Evolutionary conservation across 768 basidiomycete species (phyloP).

Genomic region (Phlebiopsis flavidoalba): DNA sequence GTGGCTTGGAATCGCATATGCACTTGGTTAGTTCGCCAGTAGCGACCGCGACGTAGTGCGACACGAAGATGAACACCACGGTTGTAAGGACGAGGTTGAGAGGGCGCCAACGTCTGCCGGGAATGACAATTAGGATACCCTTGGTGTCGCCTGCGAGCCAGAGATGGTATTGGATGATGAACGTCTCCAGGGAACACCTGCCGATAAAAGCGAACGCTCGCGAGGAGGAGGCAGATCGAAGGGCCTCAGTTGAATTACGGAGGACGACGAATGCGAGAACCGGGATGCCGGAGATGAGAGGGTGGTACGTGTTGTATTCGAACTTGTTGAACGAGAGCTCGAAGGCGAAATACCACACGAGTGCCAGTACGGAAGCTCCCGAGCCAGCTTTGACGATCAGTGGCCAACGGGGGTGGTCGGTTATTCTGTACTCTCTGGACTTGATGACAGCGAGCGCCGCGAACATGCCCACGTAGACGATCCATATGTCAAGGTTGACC

Average conservation of each 20-base stretch:
- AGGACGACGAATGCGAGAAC: constrained; percentile 68
- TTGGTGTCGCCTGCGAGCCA: constrained; percentile 86
- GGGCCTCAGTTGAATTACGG: constrained; percentile 66
- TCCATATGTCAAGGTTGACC: constrained; percentile 82
- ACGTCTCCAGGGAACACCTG: constrained; percentile 85
- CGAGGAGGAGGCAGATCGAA: constrained; percentile 65
- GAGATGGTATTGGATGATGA: constrained; percentile 85
- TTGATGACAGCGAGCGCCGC: constrained; percentile 70
- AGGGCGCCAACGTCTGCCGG: constrained; percentile 67
- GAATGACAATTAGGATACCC: constrained; percentile 74
- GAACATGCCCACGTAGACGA: constrained; percentile 86
- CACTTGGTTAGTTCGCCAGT: constrained; percentile 64
- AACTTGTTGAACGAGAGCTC: constrained; percentile 79
- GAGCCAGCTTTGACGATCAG: constrained; percentile 42
- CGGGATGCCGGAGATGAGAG: constrained; percentile 77
- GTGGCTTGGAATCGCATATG: constrained; percentile 37
- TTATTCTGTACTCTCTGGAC: constrained; percentile 63
- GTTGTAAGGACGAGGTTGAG: constrained; percentile 75
- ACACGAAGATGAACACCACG: constrained; percentile 75
- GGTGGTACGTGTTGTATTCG: constrained; percentile 83
- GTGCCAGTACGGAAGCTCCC: constrained; percentile 42
- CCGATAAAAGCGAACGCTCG: constrained; percentile 77
- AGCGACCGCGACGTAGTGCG: constrained; percentile 70
- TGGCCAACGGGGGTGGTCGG: constrained; percentile 66
- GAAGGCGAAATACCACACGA: constrained; percentile 81